Evolutionary conservation across 2,329 filamentous ascomycete genomes (phyloP).

Genomic region (Claviceps sp.): DNA sequence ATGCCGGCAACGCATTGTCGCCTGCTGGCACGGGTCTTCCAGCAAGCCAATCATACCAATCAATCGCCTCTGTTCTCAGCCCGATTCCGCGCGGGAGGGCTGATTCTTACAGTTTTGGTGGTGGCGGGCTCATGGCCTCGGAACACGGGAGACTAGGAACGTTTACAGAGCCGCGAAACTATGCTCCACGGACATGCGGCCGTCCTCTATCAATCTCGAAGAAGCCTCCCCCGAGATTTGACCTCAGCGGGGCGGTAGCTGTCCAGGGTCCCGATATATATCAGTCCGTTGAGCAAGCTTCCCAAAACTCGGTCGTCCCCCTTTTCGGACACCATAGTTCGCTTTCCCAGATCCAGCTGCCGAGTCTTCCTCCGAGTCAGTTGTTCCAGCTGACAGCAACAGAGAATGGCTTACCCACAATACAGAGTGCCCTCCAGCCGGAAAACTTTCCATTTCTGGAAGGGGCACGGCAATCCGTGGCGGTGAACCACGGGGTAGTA

Average conservation of each 20-base stretch:
- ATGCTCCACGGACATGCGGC: constrained; percentile 22
- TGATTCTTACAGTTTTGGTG: background rate
- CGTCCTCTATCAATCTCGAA: constrained; percentile 9
- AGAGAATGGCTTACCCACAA: constrained; percentile 19
- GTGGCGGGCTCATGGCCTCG: constrained; percentile 6
- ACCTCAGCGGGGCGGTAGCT: constrained; percentile 8
- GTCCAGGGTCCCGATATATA: background rate
- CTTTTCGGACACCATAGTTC: background rate
- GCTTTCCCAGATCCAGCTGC: background rate
- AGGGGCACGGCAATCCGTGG: constrained; percentile 17
- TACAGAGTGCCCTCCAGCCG: constrained; percentile 22
- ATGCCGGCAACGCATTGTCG: background rate
- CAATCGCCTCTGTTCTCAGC: constrained; percentile 1
- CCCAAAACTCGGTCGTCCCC: background rate
- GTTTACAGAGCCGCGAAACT: constrained; percentile 28
- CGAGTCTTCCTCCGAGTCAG: constrained; percentile 18
- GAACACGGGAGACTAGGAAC: constrained; percentile 6
- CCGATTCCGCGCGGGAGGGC: background rate
- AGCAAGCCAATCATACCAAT: constrained; percentile 5
- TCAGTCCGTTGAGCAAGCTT: background rate
- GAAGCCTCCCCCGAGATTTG: constrained; percentile 26
- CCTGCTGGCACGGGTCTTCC: constrained; percentile 1
- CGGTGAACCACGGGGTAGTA: constrained; percentile 29
- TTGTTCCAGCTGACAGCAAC: constrained; percentile 24
- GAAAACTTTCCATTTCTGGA: constrained; percentile 35